These are phyloP conservation scores for Dendrocalamus latiflorus DNA, from an alignment of 202 grass and related monocot genomes.

Conservation along the genomic window DNA sequence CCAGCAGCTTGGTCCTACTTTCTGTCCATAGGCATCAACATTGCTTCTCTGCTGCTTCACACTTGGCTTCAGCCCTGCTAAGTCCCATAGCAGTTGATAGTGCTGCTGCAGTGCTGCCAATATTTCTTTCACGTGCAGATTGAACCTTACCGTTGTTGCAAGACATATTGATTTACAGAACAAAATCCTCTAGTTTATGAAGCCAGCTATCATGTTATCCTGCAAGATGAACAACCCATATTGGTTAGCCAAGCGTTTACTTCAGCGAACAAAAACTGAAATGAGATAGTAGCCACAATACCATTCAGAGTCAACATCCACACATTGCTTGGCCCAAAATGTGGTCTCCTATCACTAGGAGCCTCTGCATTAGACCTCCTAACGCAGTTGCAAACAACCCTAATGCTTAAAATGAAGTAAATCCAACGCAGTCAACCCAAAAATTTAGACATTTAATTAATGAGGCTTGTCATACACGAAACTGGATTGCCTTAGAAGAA, in stretches of 20 bases:
- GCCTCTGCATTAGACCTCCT: neutral
- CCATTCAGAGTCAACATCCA: neutral
- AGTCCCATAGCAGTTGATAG: slow-evolving; percentile 47
- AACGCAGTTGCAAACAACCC: slow-evolving; percentile 11
- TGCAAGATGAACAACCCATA: slow-evolving; percentile 12
- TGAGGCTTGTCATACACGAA: neutral
- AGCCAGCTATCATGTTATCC: neutral
- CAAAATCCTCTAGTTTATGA: neutral
- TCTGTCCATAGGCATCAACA: slow-evolving; percentile 49
- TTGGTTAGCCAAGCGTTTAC: neutral
- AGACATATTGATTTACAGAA: neutral
- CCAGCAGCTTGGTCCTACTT: slow-evolving; percentile 46
- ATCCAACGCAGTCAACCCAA: neutral
- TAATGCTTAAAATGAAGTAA: neutral
- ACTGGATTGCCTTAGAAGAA: slow-evolving; percentile 4
- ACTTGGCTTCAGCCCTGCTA: slow-evolving; percentile 47
- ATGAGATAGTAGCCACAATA: neutral
- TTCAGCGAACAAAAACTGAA: slow-evolving; percentile 3
- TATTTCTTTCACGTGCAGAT: slow-evolving; percentile 34
- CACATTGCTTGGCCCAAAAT: neutral
- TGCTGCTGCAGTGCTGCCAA: slow-evolving; percentile 34
- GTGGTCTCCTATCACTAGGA: neutral
- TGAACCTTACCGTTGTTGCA: slow-evolving; percentile 19
- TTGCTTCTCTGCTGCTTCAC: slow-evolving; percentile 24
- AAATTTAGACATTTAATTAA: neutral